Evolutionary conservation across 2,329 filamentous ascomycete genomes (phyloP).

Genomic region (Fusarium annulatum): DNA sequence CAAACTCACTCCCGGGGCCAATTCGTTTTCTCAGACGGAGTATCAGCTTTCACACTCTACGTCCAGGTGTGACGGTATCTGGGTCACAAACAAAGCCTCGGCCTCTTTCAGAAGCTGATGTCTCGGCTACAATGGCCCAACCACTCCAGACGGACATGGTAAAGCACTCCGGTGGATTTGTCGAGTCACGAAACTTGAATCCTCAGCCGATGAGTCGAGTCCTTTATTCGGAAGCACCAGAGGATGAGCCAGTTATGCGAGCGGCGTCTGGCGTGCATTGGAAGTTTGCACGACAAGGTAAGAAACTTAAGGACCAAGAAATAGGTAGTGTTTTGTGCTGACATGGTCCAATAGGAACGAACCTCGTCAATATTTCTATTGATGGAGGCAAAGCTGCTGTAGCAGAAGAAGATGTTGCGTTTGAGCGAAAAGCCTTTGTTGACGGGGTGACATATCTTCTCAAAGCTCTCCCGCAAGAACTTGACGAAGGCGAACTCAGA

Average conservation of each 20-base stretch:
- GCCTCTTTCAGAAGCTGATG: conserved; percentile 36
- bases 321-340: background rate
- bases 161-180: conserved; percentile 13
- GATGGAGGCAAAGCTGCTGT: conserved; percentile 43
- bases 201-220: conserved; percentile 41
- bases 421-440: conserved; percentile 70
- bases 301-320: background rate
- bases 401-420: conserved; percentile 40
- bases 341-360: conserved; percentile 36
- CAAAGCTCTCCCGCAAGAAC: conserved; percentile 68
- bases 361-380: conserved; percentile 45
- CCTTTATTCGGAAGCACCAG: conserved; percentile 40
- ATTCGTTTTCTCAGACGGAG: conserved; percentile 61
- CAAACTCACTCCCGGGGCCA: conserved; percentile 61
- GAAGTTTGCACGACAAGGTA: conserved; percentile 51
- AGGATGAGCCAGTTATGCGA: conserved; percentile 37
- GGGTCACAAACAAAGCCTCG: conserved; percentile 25
- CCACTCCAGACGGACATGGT: conserved; percentile 25
- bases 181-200: conserved; percentile 8
- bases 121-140: conserved; percentile 19
- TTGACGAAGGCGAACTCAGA: conserved; percentile 65
- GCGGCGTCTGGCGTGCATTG: conserved; percentile 49
- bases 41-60: conserved; percentile 49
- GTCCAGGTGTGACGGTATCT: conserved; percentile 22
- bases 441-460: conserved; percentile 73